Evolutionary conservation across 768 basidiomycete species (phyloP), one percentile per base, ranked within the genome.

Genomic region (Crucibulum laeve): DNA sequence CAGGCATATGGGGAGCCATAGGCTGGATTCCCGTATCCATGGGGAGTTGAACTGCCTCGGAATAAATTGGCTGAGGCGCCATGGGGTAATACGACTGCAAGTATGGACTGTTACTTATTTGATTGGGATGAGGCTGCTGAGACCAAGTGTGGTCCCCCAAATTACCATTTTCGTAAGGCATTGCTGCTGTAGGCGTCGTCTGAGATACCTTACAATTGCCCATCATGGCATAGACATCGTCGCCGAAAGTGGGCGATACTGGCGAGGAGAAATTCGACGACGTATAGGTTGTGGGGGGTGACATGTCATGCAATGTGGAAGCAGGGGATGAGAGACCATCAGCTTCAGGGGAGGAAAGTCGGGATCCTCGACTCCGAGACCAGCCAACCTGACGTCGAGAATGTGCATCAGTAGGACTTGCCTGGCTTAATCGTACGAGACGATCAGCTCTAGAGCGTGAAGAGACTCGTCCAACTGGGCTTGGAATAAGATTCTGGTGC

Each of bases 271-370:
- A 18, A 23, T 43, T 45, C 3, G 53, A 47, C 3, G 54, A 25
- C n/a, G 42, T 13, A 35, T 47, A 43, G 18, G 30, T 2, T 17
- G 40, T 10, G 17, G 15, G 23, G 14, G 30, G 14, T 4, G 42
- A 38, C 13, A 50, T 40, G 15, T 33, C 43, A 22, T 35, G 34
- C 22, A 41, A 32, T 23, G 53, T 30, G 18, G 49, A 45, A 23
- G 43, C 44, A 25, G 56, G 45, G 2, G 56, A 53, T 28, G 54
- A 44, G 25, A 53, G 38, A 14, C 42, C 42, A 25, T 67, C 68
- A 38, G 52, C 54, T 42, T 71, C 65, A 28, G 69, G 66, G 24
- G 69, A 67, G 11, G 68, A 66, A 39, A 68, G 25, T 18, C 59
- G 59, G 40, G 68, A 64, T 13, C 59, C 58, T 40, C 62, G 56